These are phyloP conservation scores for Gamsiella multidivaricata DNA, from an alignment of 192 early-diverging fungal species.

Conservation along the genomic window DNA sequence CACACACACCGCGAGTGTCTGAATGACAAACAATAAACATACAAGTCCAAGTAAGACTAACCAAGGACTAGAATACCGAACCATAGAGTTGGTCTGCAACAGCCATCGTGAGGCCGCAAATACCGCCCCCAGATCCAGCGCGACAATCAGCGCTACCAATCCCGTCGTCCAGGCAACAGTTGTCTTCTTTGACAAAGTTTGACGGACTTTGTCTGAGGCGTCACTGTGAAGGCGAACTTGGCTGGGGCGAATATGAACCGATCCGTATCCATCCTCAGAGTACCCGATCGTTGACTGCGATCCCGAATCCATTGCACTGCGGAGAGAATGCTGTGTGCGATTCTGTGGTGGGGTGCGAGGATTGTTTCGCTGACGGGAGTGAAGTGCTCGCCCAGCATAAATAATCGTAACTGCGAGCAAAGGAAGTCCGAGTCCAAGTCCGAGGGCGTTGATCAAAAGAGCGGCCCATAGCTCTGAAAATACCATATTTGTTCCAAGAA, in stretches of 20 bases:
- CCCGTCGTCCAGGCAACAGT: slow-evolving; percentile 2
- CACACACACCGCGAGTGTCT: slow-evolving; percentile 30
- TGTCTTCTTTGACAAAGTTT: background rate
- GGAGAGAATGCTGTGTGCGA: slow-evolving; percentile 10
- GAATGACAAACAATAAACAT: slow-evolving; percentile 11
- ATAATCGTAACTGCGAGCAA: slow-evolving; percentile 8
- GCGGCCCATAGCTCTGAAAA: slow-evolving; percentile 22
- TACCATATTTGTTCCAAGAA: slow-evolving; percentile 35
- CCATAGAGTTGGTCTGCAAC: slow-evolving; percentile 7
- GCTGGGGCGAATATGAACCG: background rate
- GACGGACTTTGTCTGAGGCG: background rate
- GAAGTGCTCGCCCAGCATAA: slow-evolving; percentile 15
- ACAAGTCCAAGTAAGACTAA: slow-evolving; percentile 16
- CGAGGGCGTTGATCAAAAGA: slow-evolving; percentile 13
- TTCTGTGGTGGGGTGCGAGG: background rate
- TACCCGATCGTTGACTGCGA: slow-evolving; percentile 8
- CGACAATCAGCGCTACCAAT: slow-evolving; percentile 14
- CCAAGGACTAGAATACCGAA: slow-evolving; percentile 30
- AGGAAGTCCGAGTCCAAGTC: slow-evolving; percentile 36
- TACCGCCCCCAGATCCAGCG: slow-evolving; percentile 12
- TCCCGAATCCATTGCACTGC: slow-evolving; percentile 25
- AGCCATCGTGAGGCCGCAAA: slow-evolving; percentile 9
- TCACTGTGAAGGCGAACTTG: slow-evolving; percentile 4
- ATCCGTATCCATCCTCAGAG: slow-evolving; percentile 37
- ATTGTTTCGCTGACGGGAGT: background rate